Base-by-base conservation (phyloP, 176 grass and related monocot genomes). In the Cocos nucifera region DNA sequence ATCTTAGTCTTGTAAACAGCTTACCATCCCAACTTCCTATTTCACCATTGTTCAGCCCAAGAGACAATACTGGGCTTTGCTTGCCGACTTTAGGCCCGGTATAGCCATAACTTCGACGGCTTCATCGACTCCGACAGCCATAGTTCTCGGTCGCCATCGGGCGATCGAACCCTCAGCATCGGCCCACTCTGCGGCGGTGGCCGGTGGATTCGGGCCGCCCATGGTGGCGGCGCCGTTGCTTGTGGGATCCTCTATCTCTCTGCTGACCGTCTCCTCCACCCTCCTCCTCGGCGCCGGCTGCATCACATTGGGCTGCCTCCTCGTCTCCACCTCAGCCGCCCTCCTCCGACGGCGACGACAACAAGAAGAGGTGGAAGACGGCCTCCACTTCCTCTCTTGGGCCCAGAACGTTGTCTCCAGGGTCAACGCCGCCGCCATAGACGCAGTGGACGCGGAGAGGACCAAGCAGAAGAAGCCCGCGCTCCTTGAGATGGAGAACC, bases 291-390 rank as follows among this genome's bases (percentile, higher is more conserved):
- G 86, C 50, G 83, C 81, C 17, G 87, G 81, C n/a, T 97, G 81
- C 74, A 91, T 91, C 70, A 84, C 92, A 19, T 58, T 97, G 4
- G 92, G 92, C 27, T 97, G 85, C 67, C 35, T 97, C 55, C 58
- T 91, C 63, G 87, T 78, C 15, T 76, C 15, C 26, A 44, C 66
- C 70, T 23, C 29, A n/a, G 44, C 48, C 53, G 17, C 72, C 3
- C 56, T 14, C 26, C 10, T 4, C 72, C 0, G 48, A 61, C 12
- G 71, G n/a, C 0, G 87, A 27, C 26, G 26, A 86, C 73, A 68
- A 90, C 19, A 82, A 83, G 67, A 79, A 83, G 24, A 72, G 59
- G 28, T n/a, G 21, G 54, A 82, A 76, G 59, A 70, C 69, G 23
- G 78, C 17, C 67, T 81, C 39, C 69, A 78, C 17, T 62, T 91